Evolutionary conservation across 2,329 filamentous ascomycete genomes (phyloP).

Genomic region (Verticillium klebahnii): DNA sequence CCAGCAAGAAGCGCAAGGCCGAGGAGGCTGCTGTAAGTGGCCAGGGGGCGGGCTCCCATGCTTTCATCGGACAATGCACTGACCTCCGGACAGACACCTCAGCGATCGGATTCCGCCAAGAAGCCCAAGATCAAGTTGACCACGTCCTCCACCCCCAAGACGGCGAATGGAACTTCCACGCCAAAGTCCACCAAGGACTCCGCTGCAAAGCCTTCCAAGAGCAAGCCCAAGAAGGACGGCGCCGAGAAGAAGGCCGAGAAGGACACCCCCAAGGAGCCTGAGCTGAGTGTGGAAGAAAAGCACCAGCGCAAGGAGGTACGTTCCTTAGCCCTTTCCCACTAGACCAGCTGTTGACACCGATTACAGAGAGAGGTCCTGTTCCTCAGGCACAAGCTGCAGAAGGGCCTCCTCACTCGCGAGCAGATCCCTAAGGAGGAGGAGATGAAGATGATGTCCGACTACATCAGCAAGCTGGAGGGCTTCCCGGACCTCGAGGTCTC

Average conservation of each 20-base stretch:
- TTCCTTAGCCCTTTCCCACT: not conserved
- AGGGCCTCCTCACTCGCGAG: conserved; percentile 83
- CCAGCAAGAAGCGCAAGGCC: conserved; percentile 79
- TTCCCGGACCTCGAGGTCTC: conserved; percentile 76
- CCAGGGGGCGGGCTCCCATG: not conserved
- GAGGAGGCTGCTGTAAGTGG: conserved; percentile 60
- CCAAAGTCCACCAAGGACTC: conserved; percentile 52
- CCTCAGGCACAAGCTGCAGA: conserved; percentile 89
- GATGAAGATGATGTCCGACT: conserved; percentile 74
- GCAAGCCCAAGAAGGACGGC: conserved; percentile 49
- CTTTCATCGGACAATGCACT: conserved; percentile 4
- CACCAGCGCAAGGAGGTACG: conserved; percentile 55
- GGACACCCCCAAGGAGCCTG: conserved; percentile 48
- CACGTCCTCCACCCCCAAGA: conserved; percentile 63
- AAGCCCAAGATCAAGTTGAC: conserved; percentile 65
- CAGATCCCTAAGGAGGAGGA: conserved; percentile 81
- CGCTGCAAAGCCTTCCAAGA: conserved; percentile 45
- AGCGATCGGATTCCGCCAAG: conserved; percentile 58
- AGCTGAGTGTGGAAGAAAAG: conserved; percentile 54
- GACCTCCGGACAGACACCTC: conserved; percentile 40
- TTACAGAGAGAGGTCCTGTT: conserved; percentile 76
- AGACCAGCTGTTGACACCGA: conserved; percentile 24
- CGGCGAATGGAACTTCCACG: conserved; percentile 55
- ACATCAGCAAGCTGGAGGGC: conserved; percentile 74
- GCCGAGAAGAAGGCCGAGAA: conserved; percentile 55